Base-by-base conservation (phyloP, 805 yeast species). In the Danielia reshetovae region DNA sequence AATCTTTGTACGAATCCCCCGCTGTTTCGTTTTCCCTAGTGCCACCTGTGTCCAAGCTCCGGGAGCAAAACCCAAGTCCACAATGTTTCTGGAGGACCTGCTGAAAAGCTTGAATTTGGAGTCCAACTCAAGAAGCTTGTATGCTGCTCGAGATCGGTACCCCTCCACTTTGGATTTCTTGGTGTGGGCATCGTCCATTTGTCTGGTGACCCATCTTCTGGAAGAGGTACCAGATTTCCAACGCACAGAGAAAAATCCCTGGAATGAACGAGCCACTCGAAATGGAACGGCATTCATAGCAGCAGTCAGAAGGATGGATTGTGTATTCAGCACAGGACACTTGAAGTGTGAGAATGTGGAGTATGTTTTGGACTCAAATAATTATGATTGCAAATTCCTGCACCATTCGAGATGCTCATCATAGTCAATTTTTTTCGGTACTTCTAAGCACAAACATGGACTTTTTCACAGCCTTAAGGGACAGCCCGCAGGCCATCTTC, bases 81-180 rank as follows among this genome's bases (percentile, higher is more conserved):
- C 77, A 1, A 93, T 83, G 27, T 77, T 74, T 44, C 62, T 69
- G 0, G 77, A 68, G 2, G 68, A 68, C 25, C 60, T 57, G 30
- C 42, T 54, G 55, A 90, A 79, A 2, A 93, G 40, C 21, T 66
- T 57, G 59, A 68, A 84, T 48, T 74, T 77, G 11, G 76, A 65
- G 54, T 89, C 79, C 8, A 93, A 69, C 52, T 90, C 94, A 15
- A 79, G 56, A 22, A 93, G 65, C 52, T 93, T 93, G 62, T 78
- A 90, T 0, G 97, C 97, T 0, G 98, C 98, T 29, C 98, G 60
- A 2, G 97, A 87, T 48, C 79, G 71, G 47, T 75, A 75, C 32
- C 83, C 74, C 28, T 72, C 68, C 4, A 62, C 60, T 46, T 73
- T 76, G 3, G 97, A 90, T 44, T 79, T 79, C 36, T 73, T 66